A percentile compares a stretch with the other conserved stretches of the same genome.
Evolutionary conservation across 1,284 basidiomycete genomes (phyloP).

Genomic region (Rhizopogon parksii): DNA sequence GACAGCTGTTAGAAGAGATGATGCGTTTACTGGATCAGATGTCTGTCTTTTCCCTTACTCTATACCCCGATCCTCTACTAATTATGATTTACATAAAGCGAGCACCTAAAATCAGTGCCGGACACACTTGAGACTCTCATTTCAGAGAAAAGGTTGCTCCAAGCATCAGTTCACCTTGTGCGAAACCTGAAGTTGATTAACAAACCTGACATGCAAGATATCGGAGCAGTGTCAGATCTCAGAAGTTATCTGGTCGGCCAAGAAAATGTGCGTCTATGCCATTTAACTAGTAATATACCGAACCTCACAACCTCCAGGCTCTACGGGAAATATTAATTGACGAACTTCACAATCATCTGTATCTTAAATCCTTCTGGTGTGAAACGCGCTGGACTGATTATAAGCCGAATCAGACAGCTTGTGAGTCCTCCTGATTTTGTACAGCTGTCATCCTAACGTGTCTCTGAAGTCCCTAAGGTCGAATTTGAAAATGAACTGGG

Average conservation of each 20-base stretch:
- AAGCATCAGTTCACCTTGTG: constrained; percentile 85
- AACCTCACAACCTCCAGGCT: constrained; percentile 44
- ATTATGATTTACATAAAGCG: constrained; percentile 42
- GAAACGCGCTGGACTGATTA: constrained; percentile 90
- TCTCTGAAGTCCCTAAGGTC: constrained; percentile 43
- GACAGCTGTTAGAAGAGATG: constrained; percentile 86
- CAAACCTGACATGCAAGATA: constrained; percentile 87
- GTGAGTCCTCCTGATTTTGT: constrained; percentile 41
- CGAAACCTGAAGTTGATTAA: constrained; percentile 88
- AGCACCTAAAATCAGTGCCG: constrained; percentile 85
- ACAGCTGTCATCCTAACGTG: constrained; percentile 8
- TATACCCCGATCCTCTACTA: constrained; percentile 6
- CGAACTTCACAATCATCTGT: constrained; percentile 96
- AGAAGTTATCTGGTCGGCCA: constrained; percentile 82
- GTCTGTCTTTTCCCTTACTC: constrained; percentile 40
- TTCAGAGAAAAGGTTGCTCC: constrained; percentile 89
- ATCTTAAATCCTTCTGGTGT: constrained; percentile 95
- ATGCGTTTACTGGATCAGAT: constrained; percentile 84
- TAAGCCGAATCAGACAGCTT: constrained; percentile 66
- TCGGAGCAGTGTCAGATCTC: constrained; percentile 89
- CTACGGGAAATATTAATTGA: constrained; percentile 91
- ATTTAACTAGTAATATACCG: background rate
- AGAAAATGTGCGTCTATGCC: constrained; percentile 62
- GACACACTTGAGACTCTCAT: constrained; percentile 92
- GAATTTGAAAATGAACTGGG: constrained; percentile 50